Evolutionary conservation across 495 filamentous ascomycete species (phyloP).

Genomic region (Tuber umbilicatum): DNA sequence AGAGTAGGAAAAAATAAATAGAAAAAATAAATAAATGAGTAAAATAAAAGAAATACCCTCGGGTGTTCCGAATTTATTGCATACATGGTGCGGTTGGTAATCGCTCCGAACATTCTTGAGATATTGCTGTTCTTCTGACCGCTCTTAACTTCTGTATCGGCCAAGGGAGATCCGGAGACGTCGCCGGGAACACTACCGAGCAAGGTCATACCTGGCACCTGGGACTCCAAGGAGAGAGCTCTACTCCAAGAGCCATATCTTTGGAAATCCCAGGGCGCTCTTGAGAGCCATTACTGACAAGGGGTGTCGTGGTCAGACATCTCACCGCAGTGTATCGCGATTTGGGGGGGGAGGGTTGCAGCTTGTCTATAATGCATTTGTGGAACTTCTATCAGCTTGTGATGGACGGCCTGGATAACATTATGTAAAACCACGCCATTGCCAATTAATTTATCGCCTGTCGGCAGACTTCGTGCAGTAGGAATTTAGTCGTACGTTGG

Average conservation of each 20-base stretch:
- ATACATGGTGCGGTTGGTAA: not conserved
- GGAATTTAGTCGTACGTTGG: not conserved
- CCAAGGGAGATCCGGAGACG: not conserved
- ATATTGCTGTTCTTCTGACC: not conserved
- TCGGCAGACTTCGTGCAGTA: not conserved
- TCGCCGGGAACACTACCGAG: not conserved
- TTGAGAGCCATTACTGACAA: not conserved
- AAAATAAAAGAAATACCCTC: slow-evolving; percentile 2
- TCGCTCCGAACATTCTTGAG: not conserved
- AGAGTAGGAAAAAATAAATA: not conserved
- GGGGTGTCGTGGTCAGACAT: not conserved
- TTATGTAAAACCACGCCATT: slow-evolving; percentile 2
- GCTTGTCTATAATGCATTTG: not conserved
- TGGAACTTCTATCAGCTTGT: not conserved
- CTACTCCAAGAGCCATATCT: not conserved
- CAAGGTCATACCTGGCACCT: not conserved
- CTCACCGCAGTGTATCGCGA: not conserved
- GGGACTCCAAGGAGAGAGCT: not conserved
- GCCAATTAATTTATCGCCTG: slow-evolving; percentile 1
- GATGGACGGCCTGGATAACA: not conserved
- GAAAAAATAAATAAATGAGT: not conserved
- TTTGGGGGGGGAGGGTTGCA: not conserved
- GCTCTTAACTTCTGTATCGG: not conserved
- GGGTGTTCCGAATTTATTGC: not conserved
- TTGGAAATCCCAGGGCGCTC: not conserved